Percentiles rank a stretch among this genome's conserved stretches.
Evolutionary conservation across 75 land plant species (phyloP).

Genomic region (Picea glauca): DNA sequence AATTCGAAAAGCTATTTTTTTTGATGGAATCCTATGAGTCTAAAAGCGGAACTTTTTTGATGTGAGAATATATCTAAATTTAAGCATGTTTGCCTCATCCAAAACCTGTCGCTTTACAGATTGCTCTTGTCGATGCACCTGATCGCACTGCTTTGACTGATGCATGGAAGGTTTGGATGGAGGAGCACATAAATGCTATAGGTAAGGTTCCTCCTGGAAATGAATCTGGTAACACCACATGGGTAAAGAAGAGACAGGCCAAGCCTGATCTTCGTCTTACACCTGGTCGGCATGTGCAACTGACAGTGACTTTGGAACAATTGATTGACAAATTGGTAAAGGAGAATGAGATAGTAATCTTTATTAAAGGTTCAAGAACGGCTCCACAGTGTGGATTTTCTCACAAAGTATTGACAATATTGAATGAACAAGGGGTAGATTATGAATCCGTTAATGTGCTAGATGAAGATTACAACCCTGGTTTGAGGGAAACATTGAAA

Average conservation of each 20-base stretch:
- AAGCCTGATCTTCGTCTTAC: slow-evolving; percentile 81
- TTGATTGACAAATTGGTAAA: slow-evolving; percentile 86
- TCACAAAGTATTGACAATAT: slow-evolving; percentile 82
- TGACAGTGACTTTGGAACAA: slow-evolving; percentile 78
- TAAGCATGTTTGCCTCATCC: slow-evolving; percentile 6
- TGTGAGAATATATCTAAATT: slow-evolving; percentile 6
- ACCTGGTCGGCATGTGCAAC: slow-evolving; percentile 66
- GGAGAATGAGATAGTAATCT: slow-evolving; percentile 81
- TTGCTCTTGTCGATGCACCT: slow-evolving; percentile 57
- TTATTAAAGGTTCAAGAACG: slow-evolving; percentile 96
- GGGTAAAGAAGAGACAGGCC: slow-evolving; percentile 48
- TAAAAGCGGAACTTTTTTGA: not conserved
- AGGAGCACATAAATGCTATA: slow-evolving; percentile 70
- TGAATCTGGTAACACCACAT: slow-evolving; percentile 70
- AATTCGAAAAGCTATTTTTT: not conserved
- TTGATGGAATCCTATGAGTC: not conserved
- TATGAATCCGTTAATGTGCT: slow-evolving; percentile 85
- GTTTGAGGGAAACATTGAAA: slow-evolving; percentile 81
- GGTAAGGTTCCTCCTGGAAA: slow-evolving; percentile 95
- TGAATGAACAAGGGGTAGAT: slow-evolving; percentile 75
- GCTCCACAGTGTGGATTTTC: slow-evolving; percentile 97
- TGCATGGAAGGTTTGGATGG: slow-evolving; percentile 97
- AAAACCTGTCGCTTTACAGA: slow-evolving; percentile 30
- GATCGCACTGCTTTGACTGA: slow-evolving; percentile 64
- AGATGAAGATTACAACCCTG: slow-evolving; percentile 87